A percentile compares a stretch with the other conserved stretches of the same genome.
These are phyloP conservation scores for Pisolithus marmoratus DNA, from an alignment of 768 basidiomycete species.

Conservation along the genomic window DNA sequence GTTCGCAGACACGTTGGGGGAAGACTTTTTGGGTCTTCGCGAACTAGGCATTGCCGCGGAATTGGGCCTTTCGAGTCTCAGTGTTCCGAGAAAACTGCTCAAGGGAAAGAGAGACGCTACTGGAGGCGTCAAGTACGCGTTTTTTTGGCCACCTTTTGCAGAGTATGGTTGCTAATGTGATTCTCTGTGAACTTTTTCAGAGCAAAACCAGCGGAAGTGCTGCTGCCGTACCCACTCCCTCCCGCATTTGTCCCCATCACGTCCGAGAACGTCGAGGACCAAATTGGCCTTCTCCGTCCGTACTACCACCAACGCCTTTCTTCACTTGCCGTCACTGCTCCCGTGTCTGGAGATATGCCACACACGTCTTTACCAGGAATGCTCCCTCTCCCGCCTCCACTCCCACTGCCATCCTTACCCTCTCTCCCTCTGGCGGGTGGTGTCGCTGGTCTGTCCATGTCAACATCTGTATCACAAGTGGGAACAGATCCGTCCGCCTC, in stretches of 20 bases:
- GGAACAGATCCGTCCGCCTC: neutral
- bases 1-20: constrained; percentile 82
- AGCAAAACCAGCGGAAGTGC: constrained; percentile 65
- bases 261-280: constrained; percentile 57
- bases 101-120: constrained; percentile 50
- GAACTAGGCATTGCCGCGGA: constrained; percentile 87
- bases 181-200: constrained; percentile 28
- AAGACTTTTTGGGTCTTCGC: constrained; percentile 87
- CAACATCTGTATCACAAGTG: neutral
- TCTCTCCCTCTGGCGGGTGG: neutral
- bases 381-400: neutral
- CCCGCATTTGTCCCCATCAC: constrained; percentile 74
- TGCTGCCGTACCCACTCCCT: constrained; percentile 80
- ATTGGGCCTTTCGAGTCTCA: constrained; percentile 70
- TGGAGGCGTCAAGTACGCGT: constrained; percentile 43
- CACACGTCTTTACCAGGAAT: constrained; percentile 13
- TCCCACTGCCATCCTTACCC: neutral
- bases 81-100: constrained; percentile 73
- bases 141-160: neutral
- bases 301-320: constrained; percentile 64
- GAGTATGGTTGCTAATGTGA: neutral
- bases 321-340: constrained; percentile 26
- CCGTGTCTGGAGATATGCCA: constrained; percentile 11
- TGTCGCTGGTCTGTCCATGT: neutral
- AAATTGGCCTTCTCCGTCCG: constrained; percentile 78